A percentile compares a stretch with the other conserved stretches of the same genome.
These are phyloP conservation scores for Xylaria sp. DNA, from an alignment of 2,329 filamentous ascomycete species.

Conservation along the genomic window DNA sequence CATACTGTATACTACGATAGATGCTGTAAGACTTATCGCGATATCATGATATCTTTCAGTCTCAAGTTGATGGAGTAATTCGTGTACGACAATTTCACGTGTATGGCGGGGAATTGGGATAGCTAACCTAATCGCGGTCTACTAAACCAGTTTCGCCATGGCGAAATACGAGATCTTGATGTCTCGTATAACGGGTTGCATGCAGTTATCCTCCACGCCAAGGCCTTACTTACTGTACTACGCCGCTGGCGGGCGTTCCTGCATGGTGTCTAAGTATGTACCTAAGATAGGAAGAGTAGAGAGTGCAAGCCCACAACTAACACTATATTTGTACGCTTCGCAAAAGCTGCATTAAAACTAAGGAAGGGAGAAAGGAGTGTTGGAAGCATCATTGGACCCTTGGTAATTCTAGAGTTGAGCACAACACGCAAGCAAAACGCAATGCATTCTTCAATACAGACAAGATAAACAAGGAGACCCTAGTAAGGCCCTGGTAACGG, in stretches of 20 bases:
- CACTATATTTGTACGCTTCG: neutral
- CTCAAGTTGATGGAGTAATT: constrained; percentile 14
- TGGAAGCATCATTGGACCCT: neutral
- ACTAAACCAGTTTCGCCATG: constrained; percentile 10
- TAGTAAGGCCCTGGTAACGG: constrained; percentile 18
- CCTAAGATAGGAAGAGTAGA: neutral
- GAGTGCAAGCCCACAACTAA: neutral
- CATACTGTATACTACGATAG: too few relatives aligned
- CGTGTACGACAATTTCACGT: constrained; percentile 21
- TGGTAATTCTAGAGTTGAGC: neutral
- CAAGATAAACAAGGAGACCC: constrained; percentile 10
- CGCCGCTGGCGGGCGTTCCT: constrained; percentile 21
- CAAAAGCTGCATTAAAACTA: neutral
- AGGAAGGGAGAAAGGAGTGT: neutral
- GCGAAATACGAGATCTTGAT: constrained; percentile 35
- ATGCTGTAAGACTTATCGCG: constrained; percentile 7
- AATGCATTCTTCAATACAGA: constrained; percentile 10
- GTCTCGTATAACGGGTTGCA: constrained; percentile 30
- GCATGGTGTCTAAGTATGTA: constrained; percentile 18
- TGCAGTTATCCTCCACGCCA: constrained; percentile 35
- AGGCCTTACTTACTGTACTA: constrained; percentile 24
- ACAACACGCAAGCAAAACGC: constrained; percentile 24
- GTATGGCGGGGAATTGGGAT: constrained; percentile 6
- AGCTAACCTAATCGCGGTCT: constrained; percentile 14
- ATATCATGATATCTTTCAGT: constrained; percentile 8